These are phyloP conservation scores for Veloporphyrellus conicus DNA, from an alignment of 1,284 basidiomycete genomes.

Conservation along the genomic window DNA sequence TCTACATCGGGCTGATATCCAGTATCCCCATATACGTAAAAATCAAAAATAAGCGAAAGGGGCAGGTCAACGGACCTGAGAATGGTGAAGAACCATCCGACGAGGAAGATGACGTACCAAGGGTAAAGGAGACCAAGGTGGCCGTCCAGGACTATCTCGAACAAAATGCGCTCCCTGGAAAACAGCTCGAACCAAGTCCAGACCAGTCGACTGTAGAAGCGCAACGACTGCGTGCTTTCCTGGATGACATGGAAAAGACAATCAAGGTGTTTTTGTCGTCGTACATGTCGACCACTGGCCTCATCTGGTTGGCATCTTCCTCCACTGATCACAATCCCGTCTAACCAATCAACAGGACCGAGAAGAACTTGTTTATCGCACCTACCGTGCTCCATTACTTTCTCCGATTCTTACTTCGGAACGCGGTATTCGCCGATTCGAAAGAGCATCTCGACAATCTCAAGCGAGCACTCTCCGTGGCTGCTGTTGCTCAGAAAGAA, in stretches of 20 bases:
- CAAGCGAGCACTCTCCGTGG: slow-evolving; percentile 35
- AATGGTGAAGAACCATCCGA: slow-evolving; percentile 23
- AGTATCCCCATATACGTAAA: slow-evolving; percentile 27
- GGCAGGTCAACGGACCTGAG: slow-evolving; percentile 23
- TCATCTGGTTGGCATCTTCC: slow-evolving; percentile 39
- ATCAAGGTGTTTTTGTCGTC: slow-evolving; percentile 50
- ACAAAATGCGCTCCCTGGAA: slow-evolving; percentile 31
- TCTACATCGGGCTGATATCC: slow-evolving; percentile 27
- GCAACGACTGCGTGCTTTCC: slow-evolving; percentile 36
- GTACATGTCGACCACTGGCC: slow-evolving; percentile 44
- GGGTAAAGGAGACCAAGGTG: slow-evolving; percentile 15
- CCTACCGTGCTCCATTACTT: slow-evolving; percentile 49
- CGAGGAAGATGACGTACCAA: slow-evolving; percentile 27
- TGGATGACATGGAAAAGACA: slow-evolving; percentile 43
- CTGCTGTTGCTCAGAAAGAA: slow-evolving; percentile 39
- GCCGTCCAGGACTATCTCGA: slow-evolving; percentile 32
- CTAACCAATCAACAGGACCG: slow-evolving; percentile 25
- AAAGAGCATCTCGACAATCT: slow-evolving; percentile 24
- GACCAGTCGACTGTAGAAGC: slow-evolving; percentile 14
- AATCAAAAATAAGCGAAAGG: slow-evolving; percentile 14
- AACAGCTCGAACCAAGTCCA: slow-evolving; percentile 24
- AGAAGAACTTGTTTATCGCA: slow-evolving; percentile 29
- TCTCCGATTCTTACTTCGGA: slow-evolving; percentile 45
- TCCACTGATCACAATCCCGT: neutral
- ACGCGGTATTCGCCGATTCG: slow-evolving; percentile 35